These are phyloP conservation scores for Macrolepiota dolichaula DNA, from an alignment of 768 basidiomycete genomes.

Conservation along the genomic window DNA sequence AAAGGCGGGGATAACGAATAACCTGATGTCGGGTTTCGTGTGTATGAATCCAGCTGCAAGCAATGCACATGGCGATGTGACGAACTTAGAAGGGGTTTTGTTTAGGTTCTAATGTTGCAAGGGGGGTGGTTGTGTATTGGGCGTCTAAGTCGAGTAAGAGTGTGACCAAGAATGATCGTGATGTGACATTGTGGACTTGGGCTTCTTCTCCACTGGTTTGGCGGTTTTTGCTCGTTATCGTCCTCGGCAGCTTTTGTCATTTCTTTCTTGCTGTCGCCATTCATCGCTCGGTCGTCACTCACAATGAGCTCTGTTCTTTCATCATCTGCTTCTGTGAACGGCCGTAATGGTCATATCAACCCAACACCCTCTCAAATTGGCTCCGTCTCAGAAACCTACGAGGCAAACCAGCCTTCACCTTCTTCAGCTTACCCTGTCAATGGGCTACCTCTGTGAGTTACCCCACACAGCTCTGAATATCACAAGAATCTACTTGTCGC, in stretches of 20 bases:
- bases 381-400: conserved; percentile 31
- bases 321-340: conserved; percentile 46
- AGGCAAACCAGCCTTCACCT: conserved; percentile 30
- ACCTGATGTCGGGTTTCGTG: conserved; percentile 60
- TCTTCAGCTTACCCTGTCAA: conserved; percentile 46
- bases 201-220: conserved; percentile 3
- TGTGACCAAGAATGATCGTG: conserved; percentile 4
- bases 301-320: conserved; percentile 37
- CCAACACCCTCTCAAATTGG: conserved; percentile 37
- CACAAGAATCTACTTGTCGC: conserved; percentile 7
- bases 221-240: conserved; percentile 9
- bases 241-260: conserved; percentile 11
- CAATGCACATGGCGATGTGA: conserved; percentile 38
- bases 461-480: conserved; percentile 3
- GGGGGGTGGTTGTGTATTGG: neutral
- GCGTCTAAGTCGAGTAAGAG: neutral
- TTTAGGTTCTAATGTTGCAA: conserved; percentile 1
- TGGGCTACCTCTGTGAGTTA: conserved; percentile 59
- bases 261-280: conserved; percentile 14
- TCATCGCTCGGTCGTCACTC: conserved; percentile 11
- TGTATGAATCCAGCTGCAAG: conserved; percentile 33
- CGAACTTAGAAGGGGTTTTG: conserved; percentile 23
- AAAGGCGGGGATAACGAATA: conserved; percentile 38
- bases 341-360: conserved; percentile 47
- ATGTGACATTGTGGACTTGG: neutral